phyloP scores from a whole-genome alignment of 257 asterid genomes.

The Fraxinus excelsior region DNA sequence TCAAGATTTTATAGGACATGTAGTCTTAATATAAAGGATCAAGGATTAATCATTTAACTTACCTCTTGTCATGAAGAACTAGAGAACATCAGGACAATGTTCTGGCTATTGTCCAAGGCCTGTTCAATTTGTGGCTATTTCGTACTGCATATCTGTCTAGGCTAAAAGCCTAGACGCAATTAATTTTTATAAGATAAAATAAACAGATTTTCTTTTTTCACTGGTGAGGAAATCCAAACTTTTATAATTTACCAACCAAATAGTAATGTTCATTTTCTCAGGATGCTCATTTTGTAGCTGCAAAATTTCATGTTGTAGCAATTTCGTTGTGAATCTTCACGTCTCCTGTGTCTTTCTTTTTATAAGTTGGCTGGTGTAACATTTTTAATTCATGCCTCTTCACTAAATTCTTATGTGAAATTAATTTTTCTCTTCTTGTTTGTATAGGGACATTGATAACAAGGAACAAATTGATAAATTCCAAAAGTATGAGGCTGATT shows the following conservation, averaged over 20 bases:
- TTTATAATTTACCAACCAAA: not conserved
- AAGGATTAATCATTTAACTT: not conserved
- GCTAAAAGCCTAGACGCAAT: not conserved
- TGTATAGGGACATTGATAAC: conserved; percentile 37
- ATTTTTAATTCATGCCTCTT: not conserved
- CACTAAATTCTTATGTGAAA: conserved; percentile 1
- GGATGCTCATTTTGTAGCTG: not conserved
- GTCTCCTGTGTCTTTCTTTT: too few relatives aligned
- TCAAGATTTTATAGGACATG: not conserved
- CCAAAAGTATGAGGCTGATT: conserved; percentile 64
- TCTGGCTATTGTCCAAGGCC: not conserved
- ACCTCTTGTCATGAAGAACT: not conserved
- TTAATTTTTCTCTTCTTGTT: conserved; percentile 11
- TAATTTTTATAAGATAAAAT: not conserved
- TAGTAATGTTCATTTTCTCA: not conserved
- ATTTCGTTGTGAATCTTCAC: not conserved
- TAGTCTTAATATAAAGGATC: not conserved
- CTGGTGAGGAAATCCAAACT: not conserved
- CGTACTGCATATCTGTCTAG: not conserved
- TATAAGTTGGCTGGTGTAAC: too few relatives aligned
- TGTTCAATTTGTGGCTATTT: not conserved
- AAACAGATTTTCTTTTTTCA: not conserved
- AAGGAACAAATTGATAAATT: conserved; percentile 52
- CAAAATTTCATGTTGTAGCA: not conserved
- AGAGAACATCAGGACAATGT: not conserved